Evolutionary conservation across 129 eudicot species (phyloP), one percentile per base, ranked within the genome.

Genomic region (Dittrichia graveolens): DNA sequence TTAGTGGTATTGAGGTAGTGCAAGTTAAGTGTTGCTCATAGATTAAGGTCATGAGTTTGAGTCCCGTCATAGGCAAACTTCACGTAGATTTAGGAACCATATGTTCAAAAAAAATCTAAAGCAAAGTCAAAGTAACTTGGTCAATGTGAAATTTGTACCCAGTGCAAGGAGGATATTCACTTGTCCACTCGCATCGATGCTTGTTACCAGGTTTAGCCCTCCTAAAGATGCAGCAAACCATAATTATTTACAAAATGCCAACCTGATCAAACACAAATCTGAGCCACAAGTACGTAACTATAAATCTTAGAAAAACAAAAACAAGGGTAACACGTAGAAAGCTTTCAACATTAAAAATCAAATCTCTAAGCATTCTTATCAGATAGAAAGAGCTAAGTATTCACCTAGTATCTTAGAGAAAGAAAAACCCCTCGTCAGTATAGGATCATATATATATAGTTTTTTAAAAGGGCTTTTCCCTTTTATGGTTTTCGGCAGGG

Each of bases 111-210:
- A 24, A 24, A 24, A 24, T 45, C 14, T 60, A 73, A 47, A 38
- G 48, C 60, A 42, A 10, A 50, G 54, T 68, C 31, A 37, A 57
- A 72, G 59, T 73, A 43, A 74, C 16, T 73, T 60, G 31, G 3
- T 65, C 12, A 16, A 71, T 56, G 66, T 76, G 59, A 59, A 77
- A 38, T 14, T 34, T 64, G 73, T 92, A 89, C 96, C 95, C 90
- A 3, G 95, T 78, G 79, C 90, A 89, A 52, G 95, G 96, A 85
- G 91, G 90, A 52, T 81, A 73, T 15, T 77, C 40, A 69, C 87
- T 89, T 3, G 77, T 78, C 38, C n/a, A 69, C 65, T 87, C 80
- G 55, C 98, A 92, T 64, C 82, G 75, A 53, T 54, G 49, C 58
- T 79, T 83, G 59, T 52, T 67, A 61, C 84, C 44, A 76, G 83